Conservation (phyloP, 768 basidiomycete genomes). For the Russula compacta region DNA sequence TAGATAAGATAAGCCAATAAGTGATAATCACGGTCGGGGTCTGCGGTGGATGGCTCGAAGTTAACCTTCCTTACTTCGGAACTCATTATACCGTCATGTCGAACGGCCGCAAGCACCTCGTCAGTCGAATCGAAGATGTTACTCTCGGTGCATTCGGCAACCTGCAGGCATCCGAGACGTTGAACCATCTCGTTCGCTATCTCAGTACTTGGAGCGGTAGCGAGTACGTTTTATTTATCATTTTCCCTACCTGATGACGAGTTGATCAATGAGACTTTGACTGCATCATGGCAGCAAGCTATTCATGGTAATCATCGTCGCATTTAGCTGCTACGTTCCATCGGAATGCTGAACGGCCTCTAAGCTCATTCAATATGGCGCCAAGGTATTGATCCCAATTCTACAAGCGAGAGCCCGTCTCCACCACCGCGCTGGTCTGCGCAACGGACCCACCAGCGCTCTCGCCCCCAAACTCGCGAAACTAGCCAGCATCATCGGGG, state of each 20-base stretch:
- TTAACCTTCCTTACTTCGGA: not conserved
- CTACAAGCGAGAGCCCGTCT: conserved; percentile 58
- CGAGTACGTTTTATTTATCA: conserved; percentile 49
- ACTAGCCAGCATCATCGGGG: conserved; percentile 47
- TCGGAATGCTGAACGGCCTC: not conserved
- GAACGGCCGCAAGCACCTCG: conserved; percentile 34
- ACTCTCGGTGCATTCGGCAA: conserved; percentile 55
- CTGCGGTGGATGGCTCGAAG: not conserved
- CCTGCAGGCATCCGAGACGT: conserved; percentile 49
- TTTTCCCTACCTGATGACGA: conserved; percentile 5
- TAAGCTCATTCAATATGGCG: conserved; percentile 64
- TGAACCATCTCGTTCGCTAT: conserved; percentile 68
- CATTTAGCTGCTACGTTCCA: not conserved
- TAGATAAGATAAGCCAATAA: not conserved
- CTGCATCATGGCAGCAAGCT: conserved; percentile 44
- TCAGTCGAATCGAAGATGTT: conserved; percentile 49
- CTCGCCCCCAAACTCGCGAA: conserved; percentile 44
- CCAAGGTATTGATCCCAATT: conserved; percentile 62
- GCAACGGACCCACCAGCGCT: conserved; percentile 43
- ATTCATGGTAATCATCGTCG: conserved; percentile 44
- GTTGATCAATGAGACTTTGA: not conserved
- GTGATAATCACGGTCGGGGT: not conserved
- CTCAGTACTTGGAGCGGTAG: conserved; percentile 79
- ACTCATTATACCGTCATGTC: conserved; percentile 36
- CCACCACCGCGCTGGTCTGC: conserved; percentile 55